phyloP scores from a whole-genome alignment of 2,329 filamentous ascomycete genomes.

The Ophiocordyceps camponoti-floridani region DNA sequence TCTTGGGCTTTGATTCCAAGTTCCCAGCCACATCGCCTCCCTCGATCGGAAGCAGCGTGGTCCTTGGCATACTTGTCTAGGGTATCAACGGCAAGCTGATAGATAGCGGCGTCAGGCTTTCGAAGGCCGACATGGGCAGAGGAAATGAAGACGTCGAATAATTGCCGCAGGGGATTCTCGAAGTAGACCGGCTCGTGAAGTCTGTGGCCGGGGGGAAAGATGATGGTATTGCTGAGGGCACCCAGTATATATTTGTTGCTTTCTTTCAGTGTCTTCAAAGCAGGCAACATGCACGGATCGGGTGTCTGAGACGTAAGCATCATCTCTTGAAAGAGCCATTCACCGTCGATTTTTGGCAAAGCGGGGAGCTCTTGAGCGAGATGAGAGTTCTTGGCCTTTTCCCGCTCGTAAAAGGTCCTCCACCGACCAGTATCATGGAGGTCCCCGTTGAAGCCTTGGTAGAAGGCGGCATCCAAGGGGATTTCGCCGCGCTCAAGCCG shows the following conservation, averaged over 20 bases:
- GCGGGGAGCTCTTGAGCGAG: conserved; percentile 31
- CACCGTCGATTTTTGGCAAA: conserved; percentile 56
- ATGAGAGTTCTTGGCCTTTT: conserved; percentile 21
- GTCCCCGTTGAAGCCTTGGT: conserved; percentile 56
- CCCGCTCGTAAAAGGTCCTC: conserved; percentile 40
- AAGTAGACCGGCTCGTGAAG: conserved; percentile 36
- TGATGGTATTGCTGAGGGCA: conserved; percentile 77
- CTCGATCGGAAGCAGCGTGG: conserved; percentile 23
- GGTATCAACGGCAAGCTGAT: conserved; percentile 50
- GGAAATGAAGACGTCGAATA: conserved; percentile 79
- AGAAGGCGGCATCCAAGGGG: conserved; percentile 57
- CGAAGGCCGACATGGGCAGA: conserved; percentile 74
- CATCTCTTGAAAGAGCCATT: conserved; percentile 79
- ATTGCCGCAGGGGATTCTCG: conserved; percentile 37
- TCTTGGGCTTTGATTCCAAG: conserved; percentile 42
- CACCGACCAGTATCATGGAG: conserved; percentile 50
- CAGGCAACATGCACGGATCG: conserved; percentile 81
- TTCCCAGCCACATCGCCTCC: conserved; percentile 23
- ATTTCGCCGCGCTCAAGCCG: conserved; percentile 72
- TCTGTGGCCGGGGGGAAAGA: conserved; percentile 60
- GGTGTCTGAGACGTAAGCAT: conserved; percentile 53
- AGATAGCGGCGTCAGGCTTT: conserved; percentile 75
- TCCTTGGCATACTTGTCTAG: conserved; percentile 44
- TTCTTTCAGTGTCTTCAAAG: conserved; percentile 48
- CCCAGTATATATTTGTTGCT: conserved; percentile 54